These are phyloP conservation scores for Vigna trinervia DNA, from an alignment of 306 rosid species.

Conservation along the genomic window DNA sequence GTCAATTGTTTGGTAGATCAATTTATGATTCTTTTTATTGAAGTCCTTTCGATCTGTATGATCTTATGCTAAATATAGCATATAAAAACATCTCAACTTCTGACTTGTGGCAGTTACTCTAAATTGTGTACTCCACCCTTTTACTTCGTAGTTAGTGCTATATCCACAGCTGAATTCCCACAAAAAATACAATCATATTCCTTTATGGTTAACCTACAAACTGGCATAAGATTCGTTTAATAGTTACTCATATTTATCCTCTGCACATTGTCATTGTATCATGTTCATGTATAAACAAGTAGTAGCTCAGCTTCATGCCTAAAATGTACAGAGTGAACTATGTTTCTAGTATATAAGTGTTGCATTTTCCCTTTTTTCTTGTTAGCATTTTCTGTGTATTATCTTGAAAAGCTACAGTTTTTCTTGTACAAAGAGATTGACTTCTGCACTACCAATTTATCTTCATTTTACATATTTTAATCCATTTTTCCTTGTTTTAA, in stretches of 20 bases:
- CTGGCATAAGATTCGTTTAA: not conserved
- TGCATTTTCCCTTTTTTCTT: slow-evolving; percentile 4
- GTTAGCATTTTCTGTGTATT: not conserved
- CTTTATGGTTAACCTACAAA: not conserved
- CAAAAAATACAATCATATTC: slow-evolving; percentile 6
- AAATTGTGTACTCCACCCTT: not conserved
- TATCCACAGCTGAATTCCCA: slow-evolving; percentile 7
- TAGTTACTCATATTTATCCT: not conserved
- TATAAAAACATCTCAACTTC: slow-evolving; percentile 25
- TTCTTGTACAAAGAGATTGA: slow-evolving; percentile 7
- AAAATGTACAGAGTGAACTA: slow-evolving; percentile 1
- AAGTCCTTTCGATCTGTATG: slow-evolving; percentile 42
- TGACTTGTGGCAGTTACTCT: slow-evolving; percentile 32
- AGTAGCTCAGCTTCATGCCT: slow-evolving; percentile 17
- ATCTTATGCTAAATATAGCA: slow-evolving; percentile 28
- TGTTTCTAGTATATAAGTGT: not conserved
- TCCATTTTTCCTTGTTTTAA: not conserved
- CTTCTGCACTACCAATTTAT: not conserved
- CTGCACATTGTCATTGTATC: not conserved
- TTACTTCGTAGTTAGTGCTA: slow-evolving; percentile 3
- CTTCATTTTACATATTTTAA: not conserved
- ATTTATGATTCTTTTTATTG: slow-evolving; percentile 63
- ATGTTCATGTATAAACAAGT: slow-evolving; percentile 16
- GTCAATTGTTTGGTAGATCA: slow-evolving; percentile 58
- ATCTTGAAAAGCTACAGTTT: not conserved